Conservation (phyloP, 208 protist genomes). For the Acanthamoeba divionensis region DNA sequence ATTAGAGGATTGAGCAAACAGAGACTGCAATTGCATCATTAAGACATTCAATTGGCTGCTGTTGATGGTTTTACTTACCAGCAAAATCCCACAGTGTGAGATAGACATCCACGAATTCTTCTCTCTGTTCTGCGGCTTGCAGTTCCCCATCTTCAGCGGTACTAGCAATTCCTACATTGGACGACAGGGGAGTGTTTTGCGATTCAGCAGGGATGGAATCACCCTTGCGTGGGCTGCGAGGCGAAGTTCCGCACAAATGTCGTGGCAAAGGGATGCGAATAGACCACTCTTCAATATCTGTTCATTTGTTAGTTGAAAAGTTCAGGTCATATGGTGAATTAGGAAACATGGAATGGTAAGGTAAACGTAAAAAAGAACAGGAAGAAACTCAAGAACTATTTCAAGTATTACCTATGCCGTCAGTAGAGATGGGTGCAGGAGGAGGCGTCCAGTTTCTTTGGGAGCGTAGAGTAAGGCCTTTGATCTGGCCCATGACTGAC, state of each 20-base stretch:
- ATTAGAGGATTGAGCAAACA: background rate
- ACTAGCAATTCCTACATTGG: background rate
- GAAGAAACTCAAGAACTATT: background rate
- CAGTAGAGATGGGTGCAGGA: background rate
- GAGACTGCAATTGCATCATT: background rate
- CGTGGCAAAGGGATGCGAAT: background rate
- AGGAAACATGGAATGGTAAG: background rate
- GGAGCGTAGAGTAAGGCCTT: background rate
- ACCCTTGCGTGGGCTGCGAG: background rate
- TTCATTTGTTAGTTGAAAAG: background rate
- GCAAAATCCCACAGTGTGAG: constrained; percentile 67
- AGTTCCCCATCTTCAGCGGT: background rate
- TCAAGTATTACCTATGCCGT: background rate
- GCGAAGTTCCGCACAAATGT: background rate
- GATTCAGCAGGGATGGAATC: background rate
- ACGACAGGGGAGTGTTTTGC: background rate
- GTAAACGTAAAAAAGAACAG: background rate
- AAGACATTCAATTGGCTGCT: background rate
- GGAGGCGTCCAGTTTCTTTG: background rate
- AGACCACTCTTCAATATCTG: constrained; percentile 12
- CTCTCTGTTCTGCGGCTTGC: background rate
- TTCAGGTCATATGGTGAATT: too few relatives aligned
- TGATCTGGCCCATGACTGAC: background rate
- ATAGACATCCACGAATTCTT: background rate
- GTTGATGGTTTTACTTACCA: background rate